phyloP scores from a whole-genome alignment of 2,329 filamentous ascomycete genomes.

The Ceratocystis variospora region DNA sequence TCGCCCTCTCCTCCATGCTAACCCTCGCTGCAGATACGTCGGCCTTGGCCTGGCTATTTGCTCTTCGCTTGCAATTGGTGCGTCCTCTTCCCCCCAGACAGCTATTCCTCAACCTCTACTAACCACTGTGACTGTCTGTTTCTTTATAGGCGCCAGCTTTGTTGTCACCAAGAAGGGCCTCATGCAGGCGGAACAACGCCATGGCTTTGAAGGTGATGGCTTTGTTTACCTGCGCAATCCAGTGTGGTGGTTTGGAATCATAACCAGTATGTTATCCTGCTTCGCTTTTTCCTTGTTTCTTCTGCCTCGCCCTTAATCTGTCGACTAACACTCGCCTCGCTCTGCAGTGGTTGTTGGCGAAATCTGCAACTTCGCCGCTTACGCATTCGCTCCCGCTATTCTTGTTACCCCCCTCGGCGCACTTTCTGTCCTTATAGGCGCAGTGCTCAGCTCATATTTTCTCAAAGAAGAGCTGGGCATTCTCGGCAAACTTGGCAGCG shows the following conservation, averaged over 20 bases:
- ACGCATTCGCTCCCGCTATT: slow-evolving; percentile 97
- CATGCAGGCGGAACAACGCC: slow-evolving; percentile 75
- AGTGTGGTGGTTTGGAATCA: slow-evolving; percentile 94
- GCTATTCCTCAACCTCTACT: slow-evolving; percentile 21
- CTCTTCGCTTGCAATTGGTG: slow-evolving; percentile 65
- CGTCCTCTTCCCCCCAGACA: slow-evolving; percentile 22
- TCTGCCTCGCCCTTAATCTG: not conserved
- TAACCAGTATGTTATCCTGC: slow-evolving; percentile 51
- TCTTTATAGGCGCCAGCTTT: slow-evolving; percentile 67
- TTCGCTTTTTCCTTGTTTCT: not conserved
- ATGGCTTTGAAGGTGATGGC: slow-evolving; percentile 94
- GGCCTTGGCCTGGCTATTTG: slow-evolving; percentile 61
- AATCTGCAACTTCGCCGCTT: slow-evolving; percentile 93
- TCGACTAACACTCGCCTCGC: slow-evolving; percentile 43
- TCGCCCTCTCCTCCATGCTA: not conserved
- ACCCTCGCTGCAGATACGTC: slow-evolving; percentile 47
- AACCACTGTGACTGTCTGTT: not conserved
- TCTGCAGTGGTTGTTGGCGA: slow-evolving; percentile 74
- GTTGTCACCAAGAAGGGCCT: slow-evolving; percentile 99
- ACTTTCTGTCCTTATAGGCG: slow-evolving; percentile 85
- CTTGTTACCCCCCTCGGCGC: slow-evolving; percentile 90
- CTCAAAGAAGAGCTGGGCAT: slow-evolving; percentile 80
- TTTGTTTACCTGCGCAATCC: slow-evolving; percentile 88
- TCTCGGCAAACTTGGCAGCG: slow-evolving; percentile 85
- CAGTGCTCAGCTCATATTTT: slow-evolving; percentile 89